Conservation (phyloP, 441 rosid genomes). For the Arabidopsis lyrata region DNA sequence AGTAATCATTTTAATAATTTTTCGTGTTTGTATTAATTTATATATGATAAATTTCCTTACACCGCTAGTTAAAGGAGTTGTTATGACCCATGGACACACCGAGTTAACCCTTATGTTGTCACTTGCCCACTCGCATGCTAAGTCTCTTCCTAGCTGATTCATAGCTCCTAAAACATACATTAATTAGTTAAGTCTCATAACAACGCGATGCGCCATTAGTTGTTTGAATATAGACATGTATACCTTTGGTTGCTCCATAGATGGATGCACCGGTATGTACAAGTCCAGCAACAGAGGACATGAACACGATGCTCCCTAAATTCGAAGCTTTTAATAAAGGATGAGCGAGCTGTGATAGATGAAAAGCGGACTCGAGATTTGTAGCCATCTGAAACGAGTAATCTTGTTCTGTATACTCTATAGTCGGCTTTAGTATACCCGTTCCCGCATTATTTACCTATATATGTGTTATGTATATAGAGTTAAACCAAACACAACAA, state of each 20-base stretch:
- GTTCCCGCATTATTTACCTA: slow-evolving; percentile 6
- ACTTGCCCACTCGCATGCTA: slow-evolving; percentile 20
- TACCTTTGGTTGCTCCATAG: slow-evolving; percentile 12
- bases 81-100: neutral
- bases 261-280: neutral
- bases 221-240: neutral
- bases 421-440: neutral
- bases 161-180: neutral
- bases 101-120: slow-evolving; percentile 8
- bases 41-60: neutral
- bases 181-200: neutral
- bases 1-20: neutral
- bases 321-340: neutral
- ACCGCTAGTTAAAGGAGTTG: neutral
- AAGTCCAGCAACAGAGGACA: neutral
- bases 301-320: slow-evolving; percentile 1
- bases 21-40: too few relatives aligned
- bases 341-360: neutral
- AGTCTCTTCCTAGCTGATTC: neutral
- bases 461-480: too few relatives aligned
- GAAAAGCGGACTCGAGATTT: slow-evolving; percentile 9
- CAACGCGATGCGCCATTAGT: too few relatives aligned
- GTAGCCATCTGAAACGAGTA: slow-evolving; percentile 7
- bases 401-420: neutral
- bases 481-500: too few relatives aligned